Evolutionary conservation across 169 alveolate genomes (phyloP).

Genomic region (Eimeria tenella): DNA sequence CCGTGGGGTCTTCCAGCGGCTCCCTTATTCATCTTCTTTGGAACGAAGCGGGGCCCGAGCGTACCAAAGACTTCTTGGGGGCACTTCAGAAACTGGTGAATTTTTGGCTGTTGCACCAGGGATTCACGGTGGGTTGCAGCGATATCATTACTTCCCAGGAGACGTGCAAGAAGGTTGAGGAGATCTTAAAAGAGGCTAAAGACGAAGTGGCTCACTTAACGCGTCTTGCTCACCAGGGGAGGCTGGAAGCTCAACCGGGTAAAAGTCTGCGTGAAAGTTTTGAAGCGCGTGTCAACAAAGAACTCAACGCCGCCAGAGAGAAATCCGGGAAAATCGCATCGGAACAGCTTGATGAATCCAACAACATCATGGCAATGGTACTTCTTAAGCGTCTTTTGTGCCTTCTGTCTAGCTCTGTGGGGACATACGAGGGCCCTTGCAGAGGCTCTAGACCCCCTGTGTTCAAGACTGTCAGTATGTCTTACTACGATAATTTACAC

Average conservation of each 20-base stretch:
- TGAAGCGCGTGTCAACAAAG: slow-evolving; percentile 97
- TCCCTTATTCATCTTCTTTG: slow-evolving; percentile 98
- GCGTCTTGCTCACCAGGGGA: slow-evolving; percentile 96
- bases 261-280: slow-evolving; percentile 98
- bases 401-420: background rate
- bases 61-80: slow-evolving; percentile 96
- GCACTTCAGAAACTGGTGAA: slow-evolving; percentile 94
- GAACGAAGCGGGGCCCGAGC: slow-evolving; percentile 99
- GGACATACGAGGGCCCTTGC: background rate
- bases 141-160: slow-evolving; percentile 98
- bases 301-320: slow-evolving; percentile 84
- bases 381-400: slow-evolving; percentile 14
- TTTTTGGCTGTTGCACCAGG: slow-evolving; percentile 97
- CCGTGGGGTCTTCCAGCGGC: slow-evolving; percentile 99
- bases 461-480: background rate
- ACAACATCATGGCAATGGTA: slow-evolving; percentile 98
- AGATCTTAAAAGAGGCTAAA: slow-evolving; percentile 87
- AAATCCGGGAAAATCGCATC: slow-evolving; percentile 94
- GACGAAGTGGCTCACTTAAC: slow-evolving; percentile 84
- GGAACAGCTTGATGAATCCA: slow-evolving; percentile 94
- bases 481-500: too few relatives aligned
- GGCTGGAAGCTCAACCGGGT: slow-evolving; percentile 99
- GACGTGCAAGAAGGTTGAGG: slow-evolving; percentile 92
- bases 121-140: slow-evolving; percentile 99
- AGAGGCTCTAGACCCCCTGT: background rate